Evolutionary conservation across 2,329 filamentous ascomycete species (phyloP).

Genomic region (Cercospora zeina): DNA sequence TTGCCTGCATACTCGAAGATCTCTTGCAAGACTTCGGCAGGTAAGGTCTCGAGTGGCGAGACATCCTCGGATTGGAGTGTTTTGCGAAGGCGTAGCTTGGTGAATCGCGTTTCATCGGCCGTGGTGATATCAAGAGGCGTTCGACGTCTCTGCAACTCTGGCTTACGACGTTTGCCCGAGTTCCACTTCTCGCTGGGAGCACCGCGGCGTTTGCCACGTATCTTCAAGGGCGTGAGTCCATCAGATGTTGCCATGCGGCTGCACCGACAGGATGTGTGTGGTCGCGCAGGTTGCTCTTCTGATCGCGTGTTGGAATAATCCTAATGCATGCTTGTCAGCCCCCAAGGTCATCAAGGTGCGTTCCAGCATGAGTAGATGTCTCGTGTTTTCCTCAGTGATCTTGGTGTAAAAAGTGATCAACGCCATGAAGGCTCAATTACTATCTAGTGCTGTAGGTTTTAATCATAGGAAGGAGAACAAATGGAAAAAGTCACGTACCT

Average conservation of each 20-base stretch:
- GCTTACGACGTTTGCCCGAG: conserved; percentile 30
- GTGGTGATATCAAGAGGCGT: conserved; percentile 7
- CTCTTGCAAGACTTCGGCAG: conserved; percentile 40
- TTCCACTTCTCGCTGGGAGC: conserved; percentile 35
- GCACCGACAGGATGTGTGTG: not conserved
- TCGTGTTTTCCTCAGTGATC: conserved; percentile 41
- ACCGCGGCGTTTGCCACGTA: conserved; percentile 39
- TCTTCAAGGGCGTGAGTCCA: conserved; percentile 36
- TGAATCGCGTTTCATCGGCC: conserved; percentile 26
- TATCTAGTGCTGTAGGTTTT: conserved; percentile 62
- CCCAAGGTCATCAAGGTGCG: not conserved
- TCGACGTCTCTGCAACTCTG: conserved; percentile 23
- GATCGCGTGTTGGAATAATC: not conserved
- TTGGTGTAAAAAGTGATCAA: conserved; percentile 44
- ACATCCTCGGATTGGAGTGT: not conserved
- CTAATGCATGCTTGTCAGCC: conserved; percentile 8
- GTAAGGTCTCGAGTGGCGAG: conserved; percentile 39
- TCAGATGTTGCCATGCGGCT: conserved; percentile 13
- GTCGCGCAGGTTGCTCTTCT: not conserved
- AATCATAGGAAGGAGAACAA: conserved; percentile 59
- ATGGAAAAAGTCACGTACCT: not conserved
- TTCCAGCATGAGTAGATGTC: not conserved
- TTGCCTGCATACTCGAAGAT: conserved; percentile 40
- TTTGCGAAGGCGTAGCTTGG: conserved; percentile 5
- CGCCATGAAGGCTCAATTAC: conserved; percentile 42